Evolutionary conservation across 2,329 filamentous ascomycete genomes (phyloP), one percentile per base, ranked within the genome.

Genomic region (Penicillium digitatum): DNA sequence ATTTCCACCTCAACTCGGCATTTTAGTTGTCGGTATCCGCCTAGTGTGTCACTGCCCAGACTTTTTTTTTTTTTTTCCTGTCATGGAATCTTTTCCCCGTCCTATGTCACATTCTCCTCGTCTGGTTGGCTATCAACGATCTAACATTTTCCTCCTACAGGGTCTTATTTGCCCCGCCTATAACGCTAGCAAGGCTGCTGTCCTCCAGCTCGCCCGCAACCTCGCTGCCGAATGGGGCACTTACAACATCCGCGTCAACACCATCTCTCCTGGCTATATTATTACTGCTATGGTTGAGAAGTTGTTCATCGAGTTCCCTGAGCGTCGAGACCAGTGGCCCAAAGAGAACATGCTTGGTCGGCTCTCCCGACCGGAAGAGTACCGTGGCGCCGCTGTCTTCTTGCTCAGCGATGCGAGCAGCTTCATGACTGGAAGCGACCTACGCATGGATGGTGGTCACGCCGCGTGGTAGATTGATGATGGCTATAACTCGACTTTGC

Each of bases 301-400:
- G 34, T 62, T 77, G 29, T 76, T 76, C 50, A 40, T 69, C 12
- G 79, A 86, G 48, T 95, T 88, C 88, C 84, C 88, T 5, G 86
- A 82, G 62, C 87, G 92, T 70, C 94, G 93, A 71, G 91, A 69
- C 9, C 81, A 86, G 57, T 95, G 91, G 91, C 84, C 88, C 16
- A 87, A 81, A 64, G 86, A 93, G 74, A 95, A 95, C 74, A 94
- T 95, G 90, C 79, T 95, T 50, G 85, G 82, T 27, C 81, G 84
- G 32, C 76, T 90, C 56, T 88, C 86, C 66, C 75, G 74, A 22
- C 87, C 87, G 0, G 78, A 84, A 46, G 87, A 91, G 70, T 89
- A 88, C 71, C 82, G 86, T 46, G 87, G 77, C 6, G 76, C 76
- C 0, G 75, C 76, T 0, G 72, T 79, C 35, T 79, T 78, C 60